phyloP scores from a whole-genome alignment of 2,329 filamentous ascomycete species.

The Purpureocillium lavendulum region DNA sequence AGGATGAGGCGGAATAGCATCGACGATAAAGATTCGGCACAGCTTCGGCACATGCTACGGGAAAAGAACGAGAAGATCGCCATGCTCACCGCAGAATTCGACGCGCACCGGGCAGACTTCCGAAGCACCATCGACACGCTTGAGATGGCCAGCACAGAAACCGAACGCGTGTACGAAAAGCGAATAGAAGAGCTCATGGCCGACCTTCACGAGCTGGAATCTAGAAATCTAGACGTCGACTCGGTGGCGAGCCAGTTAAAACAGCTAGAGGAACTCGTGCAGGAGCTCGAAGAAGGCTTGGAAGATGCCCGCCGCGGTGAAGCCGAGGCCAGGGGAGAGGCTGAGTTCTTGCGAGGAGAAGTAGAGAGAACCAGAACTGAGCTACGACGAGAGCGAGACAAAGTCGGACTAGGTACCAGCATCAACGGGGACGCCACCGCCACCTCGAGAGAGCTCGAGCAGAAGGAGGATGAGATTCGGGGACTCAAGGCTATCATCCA shows the following conservation, averaged over 20 bases:
- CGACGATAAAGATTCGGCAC: conserved; percentile 64
- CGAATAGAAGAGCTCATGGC: conserved; percentile 79
- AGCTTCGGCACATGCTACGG: conserved; percentile 72
- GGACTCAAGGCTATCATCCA: conserved; percentile 97
- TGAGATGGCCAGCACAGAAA: conserved; percentile 92
- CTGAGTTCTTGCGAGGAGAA: conserved; percentile 90
- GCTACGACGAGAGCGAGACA: conserved; percentile 79
- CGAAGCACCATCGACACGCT: conserved; percentile 93
- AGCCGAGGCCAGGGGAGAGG: conserved; percentile 89
- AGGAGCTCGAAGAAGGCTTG: conserved; percentile 91
- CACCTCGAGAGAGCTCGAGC: conserved; percentile 69
- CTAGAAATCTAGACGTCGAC: conserved; percentile 81
- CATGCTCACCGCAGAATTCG: conserved; percentile 88
- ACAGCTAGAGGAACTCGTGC: conserved; percentile 90
- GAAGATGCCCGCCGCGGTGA: conserved; percentile 92
- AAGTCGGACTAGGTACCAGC: conserved; percentile 39
- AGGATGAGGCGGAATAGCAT: conserved; percentile 35
- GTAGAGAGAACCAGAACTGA: conserved; percentile 88
- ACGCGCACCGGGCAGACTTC: conserved; percentile 90
- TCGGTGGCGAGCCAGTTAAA: conserved; percentile 86
- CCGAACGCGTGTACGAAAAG: conserved; percentile 90
- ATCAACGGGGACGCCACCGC: conserved; percentile 34
- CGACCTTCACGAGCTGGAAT: conserved; percentile 75
- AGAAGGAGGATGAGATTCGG: conserved; percentile 94
- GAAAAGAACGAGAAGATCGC: conserved; percentile 98